These are phyloP conservation scores for Ophiorrhiza pumila DNA, from an alignment of 257 asterid genomes.

Conservation along the genomic window DNA sequence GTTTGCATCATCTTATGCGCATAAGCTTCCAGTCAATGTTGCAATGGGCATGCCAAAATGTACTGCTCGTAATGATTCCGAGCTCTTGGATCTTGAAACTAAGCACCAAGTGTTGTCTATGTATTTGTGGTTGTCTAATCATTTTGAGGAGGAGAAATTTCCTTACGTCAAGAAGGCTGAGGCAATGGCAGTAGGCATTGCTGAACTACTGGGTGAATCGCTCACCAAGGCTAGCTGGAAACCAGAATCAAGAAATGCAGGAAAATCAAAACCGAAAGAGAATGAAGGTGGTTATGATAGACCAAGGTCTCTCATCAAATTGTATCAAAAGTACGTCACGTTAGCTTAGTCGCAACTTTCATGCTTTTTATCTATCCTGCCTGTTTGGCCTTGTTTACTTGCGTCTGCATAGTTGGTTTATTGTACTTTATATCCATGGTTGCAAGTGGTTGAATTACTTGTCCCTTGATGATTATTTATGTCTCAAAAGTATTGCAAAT, in stretches of 20 bases:
- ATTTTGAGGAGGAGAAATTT: slow-evolving; percentile 67
- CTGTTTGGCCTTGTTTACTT: neutral
- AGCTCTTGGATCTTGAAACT: slow-evolving; percentile 94
- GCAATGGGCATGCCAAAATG: slow-evolving; percentile 84
- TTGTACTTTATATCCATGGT: neutral
- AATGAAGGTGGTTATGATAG: slow-evolving; percentile 55
- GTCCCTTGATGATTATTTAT: neutral
- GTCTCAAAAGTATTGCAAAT: too few relatives aligned
- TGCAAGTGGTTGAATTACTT: neutral
- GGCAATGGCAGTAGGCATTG: slow-evolving; percentile 79
- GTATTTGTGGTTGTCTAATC: slow-evolving; percentile 93
- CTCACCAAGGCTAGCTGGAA: slow-evolving; percentile 74
- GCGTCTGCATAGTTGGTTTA: neutral
- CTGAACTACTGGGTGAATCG: slow-evolving; percentile 74
- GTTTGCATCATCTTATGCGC: slow-evolving; percentile 71
- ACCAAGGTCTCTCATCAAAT: slow-evolving; percentile 60
- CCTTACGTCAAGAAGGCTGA: slow-evolving; percentile 78
- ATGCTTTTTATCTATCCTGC: slow-evolving; percentile 2
- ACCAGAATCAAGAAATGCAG: slow-evolving; percentile 66
- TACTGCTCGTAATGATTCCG: slow-evolving; percentile 79
- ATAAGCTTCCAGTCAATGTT: slow-evolving; percentile 73
- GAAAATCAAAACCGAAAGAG: slow-evolving; percentile 41
- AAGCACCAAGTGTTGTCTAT: slow-evolving; percentile 88
- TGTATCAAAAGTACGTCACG: slow-evolving; percentile 39
- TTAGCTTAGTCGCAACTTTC: slow-evolving; percentile 11